Percentiles rank a stretch among this genome's conserved stretches.
Evolutionary conservation across 768 basidiomycete species (phyloP).

Genomic region (Chalciporus pseudorubinellus): DNA sequence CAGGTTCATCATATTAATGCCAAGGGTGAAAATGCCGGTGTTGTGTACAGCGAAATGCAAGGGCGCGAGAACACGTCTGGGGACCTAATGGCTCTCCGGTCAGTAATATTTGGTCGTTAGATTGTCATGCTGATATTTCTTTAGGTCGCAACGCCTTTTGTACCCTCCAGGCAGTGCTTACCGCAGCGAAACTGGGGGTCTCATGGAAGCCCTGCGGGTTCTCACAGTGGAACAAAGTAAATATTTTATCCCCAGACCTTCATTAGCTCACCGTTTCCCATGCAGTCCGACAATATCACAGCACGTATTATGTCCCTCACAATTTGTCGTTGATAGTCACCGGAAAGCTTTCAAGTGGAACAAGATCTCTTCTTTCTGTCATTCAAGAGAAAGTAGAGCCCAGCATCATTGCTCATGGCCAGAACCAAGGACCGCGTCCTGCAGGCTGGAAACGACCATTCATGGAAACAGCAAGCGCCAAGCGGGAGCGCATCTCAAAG

Average conservation of each 20-base stretch:
- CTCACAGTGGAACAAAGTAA: conserved; percentile 87
- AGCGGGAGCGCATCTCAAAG: conserved; percentile 48
- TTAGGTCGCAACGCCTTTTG: conserved; percentile 73
- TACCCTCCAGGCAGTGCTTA: conserved; percentile 85
- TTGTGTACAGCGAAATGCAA: conserved; percentile 97
- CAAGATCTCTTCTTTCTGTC: conserved; percentile 71
- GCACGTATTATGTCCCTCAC: conserved; percentile 88
- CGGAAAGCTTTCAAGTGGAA: conserved; percentile 81
- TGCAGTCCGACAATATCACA: conserved; percentile 86
- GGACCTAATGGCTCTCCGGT: conserved; percentile 89
- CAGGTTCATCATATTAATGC: conserved; percentile 94
- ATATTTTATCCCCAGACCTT: conserved; percentile 10
- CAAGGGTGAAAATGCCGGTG: conserved; percentile 89
- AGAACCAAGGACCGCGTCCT: conserved; percentile 68
- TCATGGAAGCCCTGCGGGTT: conserved; percentile 87
- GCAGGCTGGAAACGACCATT: conserved; percentile 92
- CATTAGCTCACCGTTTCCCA: conserved; percentile 16
- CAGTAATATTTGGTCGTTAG: conserved; percentile 23
- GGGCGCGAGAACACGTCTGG: conserved; percentile 90
- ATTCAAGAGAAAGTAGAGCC: conserved; percentile 85
- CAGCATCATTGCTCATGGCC: conserved; percentile 69
- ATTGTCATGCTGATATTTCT: conserved; percentile 1
- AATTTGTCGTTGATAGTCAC: conserved; percentile 87
- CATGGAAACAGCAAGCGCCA: conserved; percentile 78
- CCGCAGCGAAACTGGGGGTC: conserved; percentile 93